Evolutionary conservation across 2,329 filamentous ascomycete genomes (phyloP).

Genomic region (Apiospora malaysiana): DNA sequence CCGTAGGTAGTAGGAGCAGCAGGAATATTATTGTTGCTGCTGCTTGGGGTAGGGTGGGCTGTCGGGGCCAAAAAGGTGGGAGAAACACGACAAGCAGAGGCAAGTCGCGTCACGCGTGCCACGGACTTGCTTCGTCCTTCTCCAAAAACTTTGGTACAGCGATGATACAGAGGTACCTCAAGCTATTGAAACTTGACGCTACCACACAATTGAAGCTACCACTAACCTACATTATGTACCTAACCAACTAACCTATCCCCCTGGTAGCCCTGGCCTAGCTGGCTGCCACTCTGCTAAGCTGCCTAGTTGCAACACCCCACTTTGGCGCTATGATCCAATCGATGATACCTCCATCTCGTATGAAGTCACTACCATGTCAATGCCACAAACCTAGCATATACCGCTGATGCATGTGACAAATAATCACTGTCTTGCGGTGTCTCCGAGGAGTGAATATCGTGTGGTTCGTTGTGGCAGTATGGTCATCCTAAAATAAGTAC

Average conservation of each 20-base stretch:
- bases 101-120: constrained; percentile 25
- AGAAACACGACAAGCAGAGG: constrained; percentile 24
- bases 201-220: background rate
- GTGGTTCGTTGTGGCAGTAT: background rate
- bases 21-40: background rate
- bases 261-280: background rate
- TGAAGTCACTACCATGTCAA: constrained; percentile 15
- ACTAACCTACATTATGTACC: too few species aligned
- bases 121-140: background rate
- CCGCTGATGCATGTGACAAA: background rate
- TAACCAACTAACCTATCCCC: background rate
- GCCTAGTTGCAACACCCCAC: background rate
- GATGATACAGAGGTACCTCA: too few species aligned
- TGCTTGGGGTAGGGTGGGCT: constrained; percentile 6
- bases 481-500: background rate
- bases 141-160: too few species aligned
- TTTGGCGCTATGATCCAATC: constrained; percentile 2
- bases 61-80: constrained; percentile 22
- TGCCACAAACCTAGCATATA: background rate
- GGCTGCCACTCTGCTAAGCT: too few species aligned
- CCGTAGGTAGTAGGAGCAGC: background rate
- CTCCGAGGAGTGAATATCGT: background rate
- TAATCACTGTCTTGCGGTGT: too few species aligned
- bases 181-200: background rate
- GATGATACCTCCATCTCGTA: constrained; percentile 11